Conservation (phyloP, 1,284 basidiomycete genomes). For the Blastosporella zonata region DNA sequence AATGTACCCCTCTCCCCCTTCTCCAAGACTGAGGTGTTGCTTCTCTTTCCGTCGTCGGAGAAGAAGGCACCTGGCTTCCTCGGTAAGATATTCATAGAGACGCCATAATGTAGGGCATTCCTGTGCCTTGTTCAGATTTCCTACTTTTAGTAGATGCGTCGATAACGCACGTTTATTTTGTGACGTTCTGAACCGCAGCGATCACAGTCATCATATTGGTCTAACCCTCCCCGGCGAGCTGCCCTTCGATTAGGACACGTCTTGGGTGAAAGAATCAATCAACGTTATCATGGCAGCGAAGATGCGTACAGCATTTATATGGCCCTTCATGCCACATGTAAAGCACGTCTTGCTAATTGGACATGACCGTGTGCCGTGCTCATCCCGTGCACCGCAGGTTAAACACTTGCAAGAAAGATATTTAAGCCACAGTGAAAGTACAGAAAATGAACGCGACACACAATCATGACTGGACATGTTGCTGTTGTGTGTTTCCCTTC, state of each 20-base stretch:
- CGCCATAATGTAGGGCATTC: conserved; percentile 90
- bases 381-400: conserved; percentile 84
- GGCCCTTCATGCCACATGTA: conserved; percentile 84
- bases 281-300: not conserved
- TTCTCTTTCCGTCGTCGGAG: conserved; percentile 49
- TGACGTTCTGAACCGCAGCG: conserved; percentile 74
- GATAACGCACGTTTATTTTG: conserved; percentile 57
- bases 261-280: conserved; percentile 33
- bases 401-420: conserved; percentile 58
- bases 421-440: not conserved
- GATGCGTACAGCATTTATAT: conserved; percentile 65
- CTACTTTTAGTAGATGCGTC: not conserved
- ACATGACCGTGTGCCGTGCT: conserved; percentile 81
- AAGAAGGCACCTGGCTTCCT: conserved; percentile 50
- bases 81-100: conserved; percentile 74
- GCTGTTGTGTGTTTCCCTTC: conserved; percentile 64
- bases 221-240: conserved; percentile 9
- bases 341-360: conserved; percentile 85
- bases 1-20: conserved; percentile 78
- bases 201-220: conserved; percentile 56
- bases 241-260: conserved; percentile 69
- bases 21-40: conserved; percentile 48
- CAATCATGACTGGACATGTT: conserved; percentile 66
- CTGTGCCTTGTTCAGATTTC: conserved; percentile 34
- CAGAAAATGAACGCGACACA: conserved; percentile 34